Conservation (phyloP, 108 stramenopile species). For the Cylindrotheca fusiformis region DNA sequence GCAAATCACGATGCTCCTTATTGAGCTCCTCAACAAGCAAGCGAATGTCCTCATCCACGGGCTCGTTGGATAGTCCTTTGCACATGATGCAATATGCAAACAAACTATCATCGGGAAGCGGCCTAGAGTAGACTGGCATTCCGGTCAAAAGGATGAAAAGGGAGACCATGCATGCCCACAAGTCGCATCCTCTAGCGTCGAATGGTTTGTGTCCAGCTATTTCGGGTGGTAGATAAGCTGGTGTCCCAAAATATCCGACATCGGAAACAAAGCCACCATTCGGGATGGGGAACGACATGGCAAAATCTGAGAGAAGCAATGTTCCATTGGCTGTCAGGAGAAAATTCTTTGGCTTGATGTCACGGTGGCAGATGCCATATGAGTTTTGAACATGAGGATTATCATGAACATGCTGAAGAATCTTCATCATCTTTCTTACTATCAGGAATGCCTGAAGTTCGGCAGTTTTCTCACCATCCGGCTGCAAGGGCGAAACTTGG, state of each 20-base stretch:
- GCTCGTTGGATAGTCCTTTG: background rate
- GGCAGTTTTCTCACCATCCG: background rate
- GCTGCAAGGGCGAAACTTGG: background rate
- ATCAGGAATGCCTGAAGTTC: background rate
- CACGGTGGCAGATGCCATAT: constrained; percentile 46
- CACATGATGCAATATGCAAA: background rate
- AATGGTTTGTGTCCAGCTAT: background rate
- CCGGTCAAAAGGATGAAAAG: constrained; percentile 69
- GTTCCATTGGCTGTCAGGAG: constrained; percentile 29
- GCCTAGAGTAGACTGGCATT: constrained; percentile 10
- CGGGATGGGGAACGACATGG: constrained; percentile 61
- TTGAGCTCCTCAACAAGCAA: background rate
- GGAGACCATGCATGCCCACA: constrained; percentile 64
- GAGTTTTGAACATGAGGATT: background rate
- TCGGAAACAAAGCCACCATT: constrained; percentile 22
- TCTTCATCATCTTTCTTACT: background rate
- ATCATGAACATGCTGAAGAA: background rate
- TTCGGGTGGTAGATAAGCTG: constrained; percentile 28
- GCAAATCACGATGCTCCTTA: background rate
- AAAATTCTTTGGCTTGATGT: constrained; percentile 57
- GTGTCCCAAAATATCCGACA: constrained; percentile 51
- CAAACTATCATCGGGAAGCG: constrained; percentile 2
- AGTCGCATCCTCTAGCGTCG: background rate
- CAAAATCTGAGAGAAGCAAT: constrained; percentile 44
- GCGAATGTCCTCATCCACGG: background rate